Percentiles rank a stretch among this genome's conserved stretches.
These are phyloP conservation scores for Acanthamoeba royreba DNA, from an alignment of 208 protist genomes.

Conservation along the genomic window DNA sequence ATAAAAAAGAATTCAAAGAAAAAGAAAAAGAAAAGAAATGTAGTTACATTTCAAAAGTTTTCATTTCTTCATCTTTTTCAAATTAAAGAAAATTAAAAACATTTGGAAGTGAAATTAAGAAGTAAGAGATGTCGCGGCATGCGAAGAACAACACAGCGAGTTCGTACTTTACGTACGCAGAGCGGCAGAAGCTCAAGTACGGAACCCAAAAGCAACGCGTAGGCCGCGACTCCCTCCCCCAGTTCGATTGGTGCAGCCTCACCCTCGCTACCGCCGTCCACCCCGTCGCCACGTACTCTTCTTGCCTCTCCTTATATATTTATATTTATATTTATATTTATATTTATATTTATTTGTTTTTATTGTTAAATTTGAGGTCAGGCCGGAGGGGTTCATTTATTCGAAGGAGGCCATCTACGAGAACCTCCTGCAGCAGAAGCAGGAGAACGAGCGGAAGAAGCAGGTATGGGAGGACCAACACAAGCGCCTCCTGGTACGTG, in stretches of 20 bases:
- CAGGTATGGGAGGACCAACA: neutral
- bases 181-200: conserved; percentile 15
- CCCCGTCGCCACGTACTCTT: neutral
- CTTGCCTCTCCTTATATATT: neutral
- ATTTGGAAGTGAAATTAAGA: no score
- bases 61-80: no score
- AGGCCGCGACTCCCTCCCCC: neutral
- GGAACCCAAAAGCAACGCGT: neutral
- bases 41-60: no score
- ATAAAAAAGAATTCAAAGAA: no score
- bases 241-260: neutral
- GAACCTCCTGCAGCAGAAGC: neutral
- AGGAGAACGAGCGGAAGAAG: neutral
- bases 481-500: neutral
- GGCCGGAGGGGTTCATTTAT: neutral
- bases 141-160: conserved; percentile 26
- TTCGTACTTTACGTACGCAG: neutral
- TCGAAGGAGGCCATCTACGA: conserved; percentile 15
- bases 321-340: neutral
- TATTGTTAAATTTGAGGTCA: neutral
- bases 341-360: neutral
- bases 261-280: neutral
- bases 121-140: conserved; percentile 7
- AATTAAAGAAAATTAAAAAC: no score
- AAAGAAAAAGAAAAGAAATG: no score